These are phyloP conservation scores for Camillea tinctor DNA, from an alignment of 2,329 filamentous ascomycete species.

Conservation along the genomic window DNA sequence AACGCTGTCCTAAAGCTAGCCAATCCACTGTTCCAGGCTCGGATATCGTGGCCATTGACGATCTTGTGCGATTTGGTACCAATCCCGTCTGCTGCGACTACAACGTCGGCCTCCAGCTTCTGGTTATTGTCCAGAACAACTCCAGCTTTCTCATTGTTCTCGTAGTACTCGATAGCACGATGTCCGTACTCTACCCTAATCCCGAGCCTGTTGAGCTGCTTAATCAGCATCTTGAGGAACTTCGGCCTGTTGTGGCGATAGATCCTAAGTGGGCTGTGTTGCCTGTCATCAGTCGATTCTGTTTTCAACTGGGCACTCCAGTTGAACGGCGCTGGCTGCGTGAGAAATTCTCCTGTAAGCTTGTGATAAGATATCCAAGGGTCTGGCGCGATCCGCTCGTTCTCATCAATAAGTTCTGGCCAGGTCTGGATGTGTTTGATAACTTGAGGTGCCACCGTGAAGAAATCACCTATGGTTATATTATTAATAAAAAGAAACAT, in stretches of 20 bases:
- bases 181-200: constrained; percentile 6
- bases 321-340: neutral
- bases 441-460: too few relatives aligned
- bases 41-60: constrained; percentile 18
- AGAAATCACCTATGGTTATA: too few relatives aligned
- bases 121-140: constrained; percentile 15
- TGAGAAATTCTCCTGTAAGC: neutral
- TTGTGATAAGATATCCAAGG: neutral
- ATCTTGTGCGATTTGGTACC: constrained; percentile 25
- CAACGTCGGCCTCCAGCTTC: constrained; percentile 24
- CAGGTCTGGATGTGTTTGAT: too few relatives aligned
- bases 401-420: too few relatives aligned
- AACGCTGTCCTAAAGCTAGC: constrained; percentile 24
- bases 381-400: too few relatives aligned
- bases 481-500: too few relatives aligned
- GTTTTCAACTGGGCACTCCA: neutral
- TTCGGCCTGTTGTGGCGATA: constrained; percentile 3
- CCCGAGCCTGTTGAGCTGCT: constrained; percentile 4
- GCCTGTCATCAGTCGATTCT: neutral
- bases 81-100: constrained; percentile 33
- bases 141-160: constrained; percentile 5
- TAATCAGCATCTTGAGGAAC: constrained; percentile 1
- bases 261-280: neutral
- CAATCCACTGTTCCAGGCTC: constrained; percentile 24
- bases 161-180: constrained; percentile 3